Conservation (phyloP, 768 basidiomycete species). For the Suillus discolor region DNA sequence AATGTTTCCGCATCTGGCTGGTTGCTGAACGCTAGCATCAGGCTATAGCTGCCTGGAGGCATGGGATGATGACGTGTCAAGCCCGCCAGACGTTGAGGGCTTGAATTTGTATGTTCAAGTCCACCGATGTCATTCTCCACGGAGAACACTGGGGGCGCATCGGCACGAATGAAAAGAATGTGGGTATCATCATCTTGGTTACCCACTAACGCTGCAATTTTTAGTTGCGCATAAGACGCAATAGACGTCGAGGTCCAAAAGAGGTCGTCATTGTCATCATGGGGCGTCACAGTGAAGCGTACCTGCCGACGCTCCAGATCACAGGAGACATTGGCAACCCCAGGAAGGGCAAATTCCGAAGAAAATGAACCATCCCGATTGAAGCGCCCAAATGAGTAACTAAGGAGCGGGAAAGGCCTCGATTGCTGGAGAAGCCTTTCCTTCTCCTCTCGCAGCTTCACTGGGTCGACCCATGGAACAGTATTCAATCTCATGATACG, state of each 20-base stretch:
- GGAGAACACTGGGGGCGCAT: slow-evolving; percentile 34
- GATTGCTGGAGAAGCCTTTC: slow-evolving; percentile 26
- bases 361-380: slow-evolving; percentile 37
- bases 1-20: slow-evolving; percentile 32
- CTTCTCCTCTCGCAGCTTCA: slow-evolving; percentile 23
- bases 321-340: slow-evolving; percentile 36
- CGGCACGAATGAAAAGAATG: slow-evolving; percentile 34
- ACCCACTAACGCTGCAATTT: slow-evolving; percentile 25
- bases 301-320: slow-evolving; percentile 35
- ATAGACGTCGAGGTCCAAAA: background rate
- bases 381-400: slow-evolving; percentile 39
- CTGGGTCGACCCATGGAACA: slow-evolving; percentile 34
- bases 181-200: slow-evolving; percentile 14
- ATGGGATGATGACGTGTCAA: slow-evolving; percentile 26
- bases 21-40: slow-evolving; percentile 32
- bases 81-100: slow-evolving; percentile 22
- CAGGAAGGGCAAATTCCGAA: slow-evolving; percentile 29
- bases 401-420: slow-evolving; percentile 22
- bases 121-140: background rate
- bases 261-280: background rate
- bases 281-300: slow-evolving; percentile 30
- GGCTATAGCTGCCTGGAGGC: slow-evolving; percentile 31
- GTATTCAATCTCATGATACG: slow-evolving; percentile 27
- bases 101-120: background rate
- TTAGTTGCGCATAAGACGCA: slow-evolving; percentile 24